A percentile compares a stretch with the other conserved stretches of the same genome.
Evolutionary conservation across 495 filamentous ascomycete genomes (phyloP).

Genomic region (Penicillium pulvis): DNA sequence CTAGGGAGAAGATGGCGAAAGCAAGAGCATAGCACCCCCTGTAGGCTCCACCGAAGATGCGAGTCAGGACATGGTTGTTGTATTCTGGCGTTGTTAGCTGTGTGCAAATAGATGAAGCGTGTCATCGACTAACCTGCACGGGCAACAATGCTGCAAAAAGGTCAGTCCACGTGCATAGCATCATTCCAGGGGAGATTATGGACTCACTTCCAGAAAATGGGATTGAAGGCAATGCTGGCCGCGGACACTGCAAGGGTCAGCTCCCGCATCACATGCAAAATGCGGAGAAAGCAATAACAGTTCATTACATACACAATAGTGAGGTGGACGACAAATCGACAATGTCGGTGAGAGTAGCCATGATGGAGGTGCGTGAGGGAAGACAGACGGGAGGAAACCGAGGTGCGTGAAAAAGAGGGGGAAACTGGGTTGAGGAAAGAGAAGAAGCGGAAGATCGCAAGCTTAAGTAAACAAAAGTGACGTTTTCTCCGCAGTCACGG

Average conservation of each 20-base stretch:
- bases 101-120: conserved; percentile 6
- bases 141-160: conserved; percentile 42
- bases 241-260: conserved; percentile 46
- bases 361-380: conserved; percentile 14
- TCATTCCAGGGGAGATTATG: not conserved
- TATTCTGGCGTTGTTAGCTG: conserved; percentile 68
- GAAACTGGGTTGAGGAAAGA: conserved; percentile 8
- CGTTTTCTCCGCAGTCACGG: conserved; percentile 19
- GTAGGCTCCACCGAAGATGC: conserved; percentile 80
- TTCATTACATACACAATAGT: conserved; percentile 41
- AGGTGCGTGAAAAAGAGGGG: conserved; percentile 9
- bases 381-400: not conserved
- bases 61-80: conserved; percentile 83
- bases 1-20: conserved; percentile 83
- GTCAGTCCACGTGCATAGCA: not conserved
- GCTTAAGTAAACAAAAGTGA: conserved; percentile 39
- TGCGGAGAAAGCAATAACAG: conserved; percentile 17
- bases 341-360: conserved; percentile 43
- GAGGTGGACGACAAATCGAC: conserved; percentile 50
- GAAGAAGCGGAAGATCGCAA: conserved; percentile 13
- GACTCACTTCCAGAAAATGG: conserved; percentile 60
- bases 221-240: conserved; percentile 55
- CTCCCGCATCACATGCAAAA: conserved; percentile 39
- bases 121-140: conserved; percentile 42
- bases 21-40: conserved; percentile 90